Conservation (phyloP, 306 rosid genomes). For the Cercis canadensis region DNA sequence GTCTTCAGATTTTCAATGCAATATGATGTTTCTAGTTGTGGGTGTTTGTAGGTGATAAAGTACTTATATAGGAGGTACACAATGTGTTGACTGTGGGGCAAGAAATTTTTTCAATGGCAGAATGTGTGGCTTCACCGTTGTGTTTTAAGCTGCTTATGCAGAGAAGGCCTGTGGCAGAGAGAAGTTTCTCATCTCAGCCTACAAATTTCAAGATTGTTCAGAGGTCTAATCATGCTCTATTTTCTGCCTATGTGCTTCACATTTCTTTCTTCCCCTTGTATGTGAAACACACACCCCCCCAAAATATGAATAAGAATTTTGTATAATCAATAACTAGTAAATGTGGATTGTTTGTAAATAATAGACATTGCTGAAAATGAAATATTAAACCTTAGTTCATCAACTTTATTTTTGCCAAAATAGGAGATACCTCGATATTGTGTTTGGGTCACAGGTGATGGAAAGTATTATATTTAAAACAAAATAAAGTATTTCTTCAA, state of each 20-base stretch:
- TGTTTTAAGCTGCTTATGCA: constrained; percentile 56
- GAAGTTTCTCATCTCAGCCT: constrained; percentile 35
- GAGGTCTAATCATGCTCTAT: constrained; percentile 48
- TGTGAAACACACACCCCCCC: not conserved
- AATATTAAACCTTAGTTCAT: no score
- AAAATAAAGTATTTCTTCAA: not conserved
- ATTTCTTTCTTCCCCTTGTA: constrained; percentile 19
- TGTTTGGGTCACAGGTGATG: not conserved
- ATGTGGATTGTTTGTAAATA: no score
- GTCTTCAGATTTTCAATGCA: constrained; percentile 17
- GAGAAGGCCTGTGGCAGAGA: constrained; percentile 39
- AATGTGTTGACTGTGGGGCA: constrained; percentile 57
- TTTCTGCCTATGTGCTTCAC: not conserved
- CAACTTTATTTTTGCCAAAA: no score
- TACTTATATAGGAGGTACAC: constrained; percentile 19
- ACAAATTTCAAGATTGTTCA: constrained; percentile 37
- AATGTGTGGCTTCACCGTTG: constrained; percentile 61
- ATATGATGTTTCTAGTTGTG: constrained; percentile 30
- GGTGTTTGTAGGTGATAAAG: constrained; percentile 32
- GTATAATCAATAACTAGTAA: not conserved
- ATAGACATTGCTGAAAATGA: no score
- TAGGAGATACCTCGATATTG: no score
- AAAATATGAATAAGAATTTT: not conserved
- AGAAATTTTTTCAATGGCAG: constrained; percentile 59
- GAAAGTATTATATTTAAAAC: not conserved